phyloP scores from a whole-genome alignment of 345 rosid genomes.

The Eutrema heterophyllum region DNA sequence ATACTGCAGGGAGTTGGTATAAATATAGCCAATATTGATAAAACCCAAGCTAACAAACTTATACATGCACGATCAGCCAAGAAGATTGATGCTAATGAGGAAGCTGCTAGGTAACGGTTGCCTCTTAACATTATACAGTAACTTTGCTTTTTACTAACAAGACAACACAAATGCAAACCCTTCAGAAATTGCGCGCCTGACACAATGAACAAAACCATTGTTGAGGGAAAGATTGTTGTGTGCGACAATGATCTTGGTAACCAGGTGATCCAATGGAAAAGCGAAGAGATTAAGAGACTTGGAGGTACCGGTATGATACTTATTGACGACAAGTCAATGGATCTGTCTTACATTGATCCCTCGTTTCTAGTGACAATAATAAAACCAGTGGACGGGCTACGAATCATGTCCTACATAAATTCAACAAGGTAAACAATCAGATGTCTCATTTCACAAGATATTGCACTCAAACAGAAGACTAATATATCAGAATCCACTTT shows the following conservation, averaged over 20 bases:
- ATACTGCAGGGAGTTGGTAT: slow-evolving; percentile 62
- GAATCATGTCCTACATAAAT: slow-evolving; percentile 50
- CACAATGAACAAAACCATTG: slow-evolving; percentile 36
- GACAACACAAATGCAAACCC: background rate
- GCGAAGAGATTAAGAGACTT: slow-evolving; percentile 36
- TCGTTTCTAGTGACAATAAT: slow-evolving; percentile 46
- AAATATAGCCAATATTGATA: slow-evolving; percentile 48
- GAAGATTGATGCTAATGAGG: slow-evolving; percentile 29
- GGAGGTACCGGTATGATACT: slow-evolving; percentile 54
- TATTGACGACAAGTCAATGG: slow-evolving; percentile 38
- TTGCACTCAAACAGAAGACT: background rate
- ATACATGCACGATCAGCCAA: slow-evolving; percentile 56
- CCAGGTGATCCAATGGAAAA: slow-evolving; percentile 12
- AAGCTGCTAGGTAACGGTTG: slow-evolving; percentile 44
- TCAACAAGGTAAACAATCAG: slow-evolving; percentile 41
- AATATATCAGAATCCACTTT: background rate
- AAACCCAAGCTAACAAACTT: slow-evolving; percentile 39
- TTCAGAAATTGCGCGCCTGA: slow-evolving; percentile 47
- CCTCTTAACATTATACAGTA: background rate
- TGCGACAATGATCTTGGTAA: slow-evolving; percentile 38
- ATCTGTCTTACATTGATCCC: slow-evolving; percentile 37
- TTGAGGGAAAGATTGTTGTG: slow-evolving; percentile 59
- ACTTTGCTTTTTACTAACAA: background rate
- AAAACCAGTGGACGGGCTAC: slow-evolving; percentile 40
- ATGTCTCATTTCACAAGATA: background rate